Evolutionary conservation across 306 rosid genomes (phyloP).

Genomic region (Corylus americana): DNA sequence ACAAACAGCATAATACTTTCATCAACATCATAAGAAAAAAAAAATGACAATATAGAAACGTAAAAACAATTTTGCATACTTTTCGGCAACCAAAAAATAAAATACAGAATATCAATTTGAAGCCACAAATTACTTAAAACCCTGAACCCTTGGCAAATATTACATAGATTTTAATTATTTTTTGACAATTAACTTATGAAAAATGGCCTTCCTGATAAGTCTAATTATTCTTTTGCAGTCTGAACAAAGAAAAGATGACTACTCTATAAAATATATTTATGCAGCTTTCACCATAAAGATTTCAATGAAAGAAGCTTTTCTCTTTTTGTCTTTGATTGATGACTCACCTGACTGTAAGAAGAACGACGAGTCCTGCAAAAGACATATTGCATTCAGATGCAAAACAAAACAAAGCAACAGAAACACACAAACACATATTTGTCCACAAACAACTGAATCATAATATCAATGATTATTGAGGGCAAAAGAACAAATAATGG

Average conservation of each 20-base stretch:
- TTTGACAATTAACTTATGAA: neutral
- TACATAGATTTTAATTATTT: neutral
- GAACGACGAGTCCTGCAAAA: slow-evolving; percentile 57
- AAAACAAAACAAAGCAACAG: neutral
- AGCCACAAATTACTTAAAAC: neutral
- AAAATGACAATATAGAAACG: neutral
- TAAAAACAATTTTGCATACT: neutral
- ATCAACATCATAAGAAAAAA: neutral
- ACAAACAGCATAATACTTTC: neutral
- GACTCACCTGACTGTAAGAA: slow-evolving; percentile 61
- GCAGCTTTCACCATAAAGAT: slow-evolving; percentile 1
- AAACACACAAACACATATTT: neutral
- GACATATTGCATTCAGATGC: slow-evolving; percentile 15
- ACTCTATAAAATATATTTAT: neutral
- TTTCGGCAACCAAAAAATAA: neutral
- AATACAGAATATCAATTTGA: neutral
- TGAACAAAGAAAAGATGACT: neutral
- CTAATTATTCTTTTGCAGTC: neutral
- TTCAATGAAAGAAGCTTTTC: slow-evolving; percentile 9
- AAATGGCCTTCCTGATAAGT: neutral
- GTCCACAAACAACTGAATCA: slow-evolving; percentile 20
- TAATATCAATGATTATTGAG: neutral
- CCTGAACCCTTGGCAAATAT: neutral
- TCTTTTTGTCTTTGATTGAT: neutral
- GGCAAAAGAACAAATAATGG: slow-evolving; percentile 2